Base-by-base conservation (phyloP, 768 basidiomycete genomes). In the Kwoniella mangroviensis region DNA sequence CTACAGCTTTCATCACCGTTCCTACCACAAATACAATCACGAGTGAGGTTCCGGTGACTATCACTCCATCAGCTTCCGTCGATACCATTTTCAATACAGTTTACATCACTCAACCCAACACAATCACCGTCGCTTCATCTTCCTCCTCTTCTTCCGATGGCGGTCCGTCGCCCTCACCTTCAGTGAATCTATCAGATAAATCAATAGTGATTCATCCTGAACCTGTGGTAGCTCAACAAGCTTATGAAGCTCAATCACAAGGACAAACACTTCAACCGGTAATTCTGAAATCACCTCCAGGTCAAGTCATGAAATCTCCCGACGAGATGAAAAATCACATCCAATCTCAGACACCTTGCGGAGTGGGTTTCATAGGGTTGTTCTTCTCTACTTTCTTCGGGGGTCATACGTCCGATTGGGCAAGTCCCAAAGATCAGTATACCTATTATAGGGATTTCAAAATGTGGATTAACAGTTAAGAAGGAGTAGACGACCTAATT, bases 361-460 rank as follows among this genome's bases (percentile, higher is more conserved):
- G 81, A 2, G 75, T 86, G 10, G 85, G 84, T 1, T 86, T 86
- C 72, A 75, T 79, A 4, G 86, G 86, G 0, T 82, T 93, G 22
- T 93, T 94, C 83, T 93, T 93, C 72, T 90, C 90, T 72, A 90
- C 90, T 7, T 91, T 91, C 83, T 92, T 92, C 74, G 92, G 91
- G 12, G 92, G 91, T 0, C 91, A 92, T 71, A 88, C 88, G 4
- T 74, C 84, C 4, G 75, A 86, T 53, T 92, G 88, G 76, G 90
- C 90, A 17, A 89, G 90, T 19, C 91, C 92, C 3, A 86, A 83
- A 72, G 89, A 92, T 79, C 92, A 92, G 79, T 89, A 89, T 73
- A 85, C 87, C 0, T 92, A 90, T 89, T 93, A 92, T 84, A 91
- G 86, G 74, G 88, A 88, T 73, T 91, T 91, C 74, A 79, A 82